A percentile compares a stretch with the other conserved stretches of the same genome.
These are phyloP conservation scores for Phytopythium helicoides DNA, from an alignment of 352 stramenopile genomes.

Conservation along the genomic window DNA sequence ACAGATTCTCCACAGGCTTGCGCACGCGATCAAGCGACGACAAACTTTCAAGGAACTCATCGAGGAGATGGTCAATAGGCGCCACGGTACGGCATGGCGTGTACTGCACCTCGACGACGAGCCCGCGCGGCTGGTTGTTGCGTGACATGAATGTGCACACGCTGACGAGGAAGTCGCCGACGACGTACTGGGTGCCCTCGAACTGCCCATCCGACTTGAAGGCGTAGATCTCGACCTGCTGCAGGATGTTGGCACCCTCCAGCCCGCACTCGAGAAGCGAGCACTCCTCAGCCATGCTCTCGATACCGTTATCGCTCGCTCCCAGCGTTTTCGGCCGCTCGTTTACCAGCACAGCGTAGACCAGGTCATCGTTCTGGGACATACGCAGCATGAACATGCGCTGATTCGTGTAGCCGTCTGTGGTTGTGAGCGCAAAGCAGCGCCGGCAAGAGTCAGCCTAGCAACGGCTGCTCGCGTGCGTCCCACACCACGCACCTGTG, in stretches of 20 bases:
- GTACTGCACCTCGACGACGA: slow-evolving; percentile 86
- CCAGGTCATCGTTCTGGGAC: slow-evolving; percentile 84
- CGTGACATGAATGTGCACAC: slow-evolving; percentile 87
- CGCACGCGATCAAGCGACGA: slow-evolving; percentile 62
- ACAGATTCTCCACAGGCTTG: slow-evolving; percentile 73
- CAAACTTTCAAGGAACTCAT: slow-evolving; percentile 78
- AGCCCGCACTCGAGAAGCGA: slow-evolving; percentile 81
- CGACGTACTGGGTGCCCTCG: slow-evolving; percentile 79
- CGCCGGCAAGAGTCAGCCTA: neutral
- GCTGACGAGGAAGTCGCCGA: slow-evolving; percentile 84
- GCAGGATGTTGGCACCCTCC: slow-evolving; percentile 81
- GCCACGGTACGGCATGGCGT: slow-evolving; percentile 74
- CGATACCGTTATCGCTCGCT: slow-evolving; percentile 71
- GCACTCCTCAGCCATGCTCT: slow-evolving; percentile 70
- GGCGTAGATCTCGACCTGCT: slow-evolving; percentile 88
- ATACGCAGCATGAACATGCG: slow-evolving; percentile 90
- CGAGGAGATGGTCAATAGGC: slow-evolving; percentile 76
- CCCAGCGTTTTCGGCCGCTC: slow-evolving; percentile 57
- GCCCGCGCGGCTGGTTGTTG: slow-evolving; percentile 74
- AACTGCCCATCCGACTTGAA: slow-evolving; percentile 89
- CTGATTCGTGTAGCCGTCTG: slow-evolving; percentile 83
- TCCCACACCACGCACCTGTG: slow-evolving; percentile 29
- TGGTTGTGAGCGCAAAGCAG: neutral
- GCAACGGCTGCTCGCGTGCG: neutral
- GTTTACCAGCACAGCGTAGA: slow-evolving; percentile 84